A percentile compares a stretch with the other conserved stretches of the same genome.
Conservation (phyloP, 2,329 filamentous ascomycete genomes). For the Apiospora pterosperma region DNA sequence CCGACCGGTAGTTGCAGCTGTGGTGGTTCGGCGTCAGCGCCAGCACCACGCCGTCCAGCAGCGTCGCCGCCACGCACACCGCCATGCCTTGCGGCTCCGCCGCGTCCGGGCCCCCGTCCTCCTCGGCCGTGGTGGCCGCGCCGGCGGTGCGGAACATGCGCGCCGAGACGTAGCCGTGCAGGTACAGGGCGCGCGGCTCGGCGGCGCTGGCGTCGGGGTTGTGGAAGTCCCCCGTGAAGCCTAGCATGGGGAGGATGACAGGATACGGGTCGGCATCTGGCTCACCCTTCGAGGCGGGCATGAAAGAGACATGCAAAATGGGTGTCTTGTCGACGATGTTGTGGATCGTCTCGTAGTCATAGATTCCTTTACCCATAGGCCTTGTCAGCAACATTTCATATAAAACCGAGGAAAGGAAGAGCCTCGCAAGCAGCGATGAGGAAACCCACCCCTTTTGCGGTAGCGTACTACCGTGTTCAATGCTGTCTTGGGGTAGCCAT, state of each 20-base stretch:
- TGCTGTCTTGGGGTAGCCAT: too few relatives aligned
- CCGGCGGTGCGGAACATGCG: not conserved
- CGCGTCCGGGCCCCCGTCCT: not conserved
- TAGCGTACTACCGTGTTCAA: too few relatives aligned
- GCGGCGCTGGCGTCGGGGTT: not conserved
- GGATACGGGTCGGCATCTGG: not conserved
- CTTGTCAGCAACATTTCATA: too few relatives aligned
- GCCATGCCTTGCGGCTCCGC: not conserved
- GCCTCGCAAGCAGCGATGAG: too few relatives aligned
- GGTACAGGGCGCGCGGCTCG: not conserved
- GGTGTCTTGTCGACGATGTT: not conserved
- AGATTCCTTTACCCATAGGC: too few relatives aligned
- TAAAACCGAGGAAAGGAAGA: too few relatives aligned
- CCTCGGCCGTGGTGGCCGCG: not conserved
- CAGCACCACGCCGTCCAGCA: not conserved
- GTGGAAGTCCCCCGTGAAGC: not conserved
- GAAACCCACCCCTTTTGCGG: too few relatives aligned
- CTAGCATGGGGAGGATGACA: not conserved
- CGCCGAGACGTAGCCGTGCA: not conserved
- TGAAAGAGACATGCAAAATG: not conserved
- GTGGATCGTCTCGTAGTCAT: not conserved
- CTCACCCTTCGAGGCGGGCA: not conserved
- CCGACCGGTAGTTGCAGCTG: not conserved
- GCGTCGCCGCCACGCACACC: not conserved
- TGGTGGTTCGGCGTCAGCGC: not conserved